phyloP scores from a whole-genome alignment of 2,329 filamentous ascomycete species.

The Coniochaeta ligniaria region DNA sequence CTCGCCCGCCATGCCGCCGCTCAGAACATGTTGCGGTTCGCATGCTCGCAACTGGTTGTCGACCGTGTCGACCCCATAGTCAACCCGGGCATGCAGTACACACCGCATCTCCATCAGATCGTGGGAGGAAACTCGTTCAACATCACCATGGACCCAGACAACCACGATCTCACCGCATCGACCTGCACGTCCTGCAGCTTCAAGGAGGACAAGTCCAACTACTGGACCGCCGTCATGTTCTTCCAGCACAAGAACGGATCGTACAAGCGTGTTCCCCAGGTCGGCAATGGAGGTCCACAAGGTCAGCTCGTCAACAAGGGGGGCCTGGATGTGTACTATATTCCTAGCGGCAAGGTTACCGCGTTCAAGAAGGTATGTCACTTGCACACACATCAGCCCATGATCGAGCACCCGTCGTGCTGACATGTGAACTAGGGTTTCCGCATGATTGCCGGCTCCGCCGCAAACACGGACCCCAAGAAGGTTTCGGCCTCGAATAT shows the following conservation, averaged over 20 bases:
- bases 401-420: not conserved
- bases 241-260: constrained; percentile 35
- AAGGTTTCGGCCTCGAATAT: constrained; percentile 31
- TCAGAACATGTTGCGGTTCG: constrained; percentile 37
- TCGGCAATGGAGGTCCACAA: constrained; percentile 36
- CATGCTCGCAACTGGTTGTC: constrained; percentile 39
- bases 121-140: constrained; percentile 38
- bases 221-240: constrained; percentile 40
- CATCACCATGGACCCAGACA: constrained; percentile 30
- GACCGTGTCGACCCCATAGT: constrained; percentile 38
- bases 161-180: constrained; percentile 25
- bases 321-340: constrained; percentile 37
- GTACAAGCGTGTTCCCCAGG: constrained; percentile 34
- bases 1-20: constrained; percentile 19
- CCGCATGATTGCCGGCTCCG: constrained; percentile 38
- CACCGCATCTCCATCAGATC: constrained; percentile 39
- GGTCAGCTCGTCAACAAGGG: constrained; percentile 33
- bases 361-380: constrained; percentile 24
- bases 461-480: constrained; percentile 31
- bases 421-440: constrained; percentile 25
- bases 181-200: constrained; percentile 37
- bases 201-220: constrained; percentile 36
- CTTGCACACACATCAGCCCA: not conserved
- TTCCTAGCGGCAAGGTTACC: constrained; percentile 32
- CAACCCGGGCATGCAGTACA: constrained; percentile 35